Evolutionary conservation across 306 rosid species (phyloP).

Genomic region (Boehmeria nivea): DNA sequence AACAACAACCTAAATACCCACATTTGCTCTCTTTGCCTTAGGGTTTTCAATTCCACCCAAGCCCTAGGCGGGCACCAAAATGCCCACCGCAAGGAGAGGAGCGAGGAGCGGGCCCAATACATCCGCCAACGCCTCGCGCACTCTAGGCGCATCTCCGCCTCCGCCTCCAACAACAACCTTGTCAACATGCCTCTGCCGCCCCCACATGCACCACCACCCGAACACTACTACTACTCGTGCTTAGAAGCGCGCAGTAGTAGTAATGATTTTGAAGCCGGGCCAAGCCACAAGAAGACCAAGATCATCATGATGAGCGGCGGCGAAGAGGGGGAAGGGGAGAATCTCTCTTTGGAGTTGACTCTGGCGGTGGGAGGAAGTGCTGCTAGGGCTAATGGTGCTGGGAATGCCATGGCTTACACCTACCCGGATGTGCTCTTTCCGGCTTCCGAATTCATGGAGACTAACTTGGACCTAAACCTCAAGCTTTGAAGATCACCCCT

Average conservation of each 20-base stretch:
- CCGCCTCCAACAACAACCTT: too few species aligned
- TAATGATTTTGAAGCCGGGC: too few species aligned
- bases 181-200: too few species aligned
- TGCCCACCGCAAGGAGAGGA: conserved; percentile 20
- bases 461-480: conserved; percentile 13
- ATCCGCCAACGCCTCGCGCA: background rate
- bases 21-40: conserved; percentile 18
- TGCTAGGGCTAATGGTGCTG: background rate
- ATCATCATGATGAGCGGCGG: background rate
- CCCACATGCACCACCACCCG: too few species aligned
- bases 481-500: conserved; percentile 4
- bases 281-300: background rate
- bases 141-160: too few species aligned
- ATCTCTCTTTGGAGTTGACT: conserved; percentile 12
- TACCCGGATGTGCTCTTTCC: background rate
- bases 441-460: background rate
- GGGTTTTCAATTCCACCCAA: conserved; percentile 10
- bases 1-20: background rate
- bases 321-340: background rate
- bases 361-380: background rate
- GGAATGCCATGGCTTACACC: background rate
- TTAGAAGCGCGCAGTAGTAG: too few species aligned
- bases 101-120: background rate
- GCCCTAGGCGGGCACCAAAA: conserved; percentile 40
- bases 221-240: too few species aligned